Evolutionary conservation across 805 yeast species (phyloP).

Genomic region (Debaryomyces castellii): DNA sequence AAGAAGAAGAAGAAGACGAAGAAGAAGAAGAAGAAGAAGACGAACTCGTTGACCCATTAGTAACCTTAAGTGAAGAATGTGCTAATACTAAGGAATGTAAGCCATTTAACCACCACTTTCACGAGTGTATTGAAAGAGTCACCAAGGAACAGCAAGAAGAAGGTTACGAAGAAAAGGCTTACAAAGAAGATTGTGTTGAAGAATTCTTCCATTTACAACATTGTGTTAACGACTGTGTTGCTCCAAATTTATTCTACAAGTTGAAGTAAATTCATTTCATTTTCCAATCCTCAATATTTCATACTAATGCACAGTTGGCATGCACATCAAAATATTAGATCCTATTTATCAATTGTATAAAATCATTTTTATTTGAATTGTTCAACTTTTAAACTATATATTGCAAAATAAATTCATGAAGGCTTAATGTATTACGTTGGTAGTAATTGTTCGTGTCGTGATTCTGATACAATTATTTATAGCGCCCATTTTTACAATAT

Average conservation of each 20-base stretch:
- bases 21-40: constrained; percentile 70
- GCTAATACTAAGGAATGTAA: constrained; percentile 64
- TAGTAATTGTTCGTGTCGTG: neutral
- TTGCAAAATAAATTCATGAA: constrained; percentile 1
- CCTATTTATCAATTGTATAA: neutral
- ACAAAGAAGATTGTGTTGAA: constrained; percentile 97
- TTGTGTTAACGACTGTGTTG: constrained; percentile 86
- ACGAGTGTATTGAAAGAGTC: constrained; percentile 95
- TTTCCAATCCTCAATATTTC: neutral
- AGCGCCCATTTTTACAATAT: too few relatives aligned
- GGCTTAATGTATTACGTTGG: neutral
- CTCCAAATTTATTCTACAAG: constrained; percentile 84
- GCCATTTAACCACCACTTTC: constrained; percentile 80
- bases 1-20: constrained; percentile 57
- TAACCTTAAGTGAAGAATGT: constrained; percentile 55
- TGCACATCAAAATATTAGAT: constrained; percentile 1
- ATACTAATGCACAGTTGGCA: neutral
- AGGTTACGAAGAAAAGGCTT: constrained; percentile 72
- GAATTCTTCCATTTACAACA: constrained; percentile 97
- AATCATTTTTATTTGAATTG: neutral
- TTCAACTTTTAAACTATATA: constrained; percentile 2
- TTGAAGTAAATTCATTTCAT: constrained; percentile 54
- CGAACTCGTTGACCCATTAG: constrained; percentile 53
- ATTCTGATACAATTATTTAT: too few relatives aligned
- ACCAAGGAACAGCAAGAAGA: constrained; percentile 81